Percentiles rank a stretch among this genome's conserved stretches.
phyloP scores from a whole-genome alignment of 352 stramenopile genomes.

The Globisporangium cederbergense region DNA sequence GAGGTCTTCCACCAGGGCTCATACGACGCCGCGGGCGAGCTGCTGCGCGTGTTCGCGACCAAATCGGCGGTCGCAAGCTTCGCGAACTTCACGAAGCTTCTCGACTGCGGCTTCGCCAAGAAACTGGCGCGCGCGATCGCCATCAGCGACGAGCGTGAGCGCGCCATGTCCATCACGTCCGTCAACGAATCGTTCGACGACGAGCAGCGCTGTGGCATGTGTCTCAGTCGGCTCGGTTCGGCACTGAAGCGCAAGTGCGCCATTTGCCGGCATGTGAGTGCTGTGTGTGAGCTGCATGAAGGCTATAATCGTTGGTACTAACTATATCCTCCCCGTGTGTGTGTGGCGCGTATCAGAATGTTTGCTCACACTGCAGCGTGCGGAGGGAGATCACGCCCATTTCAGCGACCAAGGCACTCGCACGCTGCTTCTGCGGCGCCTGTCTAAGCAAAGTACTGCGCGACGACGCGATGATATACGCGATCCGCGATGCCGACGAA shows the following conservation, averaged over 20 bases:
- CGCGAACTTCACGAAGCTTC: conserved; percentile 34
- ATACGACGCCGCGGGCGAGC: conserved; percentile 45
- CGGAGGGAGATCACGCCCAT: conserved; percentile 41
- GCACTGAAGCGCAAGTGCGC: conserved; percentile 40
- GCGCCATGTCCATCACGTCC: conserved; percentile 29
- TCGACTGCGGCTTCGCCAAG: conserved; percentile 49
- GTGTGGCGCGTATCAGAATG: conserved; percentile 6
- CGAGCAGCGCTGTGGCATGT: conserved; percentile 51
- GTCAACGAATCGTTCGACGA: conserved; percentile 30
- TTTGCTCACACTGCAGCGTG: conserved; percentile 45
- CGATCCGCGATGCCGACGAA: conserved; percentile 31
- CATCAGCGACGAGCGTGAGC: conserved; percentile 23
- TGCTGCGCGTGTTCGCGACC: conserved; percentile 44
- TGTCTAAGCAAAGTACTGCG: conserved; percentile 50
- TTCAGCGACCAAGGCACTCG: conserved; percentile 12
- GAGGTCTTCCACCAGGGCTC: conserved; percentile 64
- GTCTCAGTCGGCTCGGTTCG: conserved; percentile 26
- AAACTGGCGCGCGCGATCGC: conserved; percentile 53
- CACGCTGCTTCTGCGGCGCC: conserved; percentile 58
- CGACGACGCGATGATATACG: conserved; percentile 49
- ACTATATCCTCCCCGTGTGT: neutral
- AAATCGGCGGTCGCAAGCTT: conserved; percentile 43
- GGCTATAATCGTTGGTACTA: neutral
- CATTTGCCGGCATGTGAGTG: conserved; percentile 37
- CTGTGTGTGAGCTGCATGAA: neutral